Evolutionary conservation across 495 filamentous ascomycete genomes (phyloP), one percentile per base, ranked within the genome.

Genomic region (Jackrogersella multiformis): DNA sequence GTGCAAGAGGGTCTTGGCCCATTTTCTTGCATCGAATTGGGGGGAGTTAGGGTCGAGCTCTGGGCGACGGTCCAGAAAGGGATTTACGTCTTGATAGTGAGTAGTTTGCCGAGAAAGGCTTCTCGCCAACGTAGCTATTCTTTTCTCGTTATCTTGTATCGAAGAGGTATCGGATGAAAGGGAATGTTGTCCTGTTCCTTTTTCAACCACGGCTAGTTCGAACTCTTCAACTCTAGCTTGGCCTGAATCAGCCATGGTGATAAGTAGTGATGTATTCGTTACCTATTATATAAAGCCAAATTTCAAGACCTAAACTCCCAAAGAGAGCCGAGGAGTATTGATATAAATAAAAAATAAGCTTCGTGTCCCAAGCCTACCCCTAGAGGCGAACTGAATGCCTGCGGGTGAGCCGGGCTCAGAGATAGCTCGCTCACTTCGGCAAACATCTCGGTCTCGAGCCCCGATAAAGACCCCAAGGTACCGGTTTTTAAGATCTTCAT

Each of bases 391-490:
- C 42, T 23, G 6, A 6, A 7, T 23, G n/a, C 12, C 57, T 16
- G 26, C 38, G 15, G 5, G 36, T 12, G 13, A 4, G 12, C 58
- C 38, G 48, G 54, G 24, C 39, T 3, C 4, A 63, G 39, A 13
- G 15, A 23, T 26, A 39, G 5, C 20, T 20, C 20, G 59, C 51
- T 38, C n/a, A 39, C 30, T 36, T 55, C 59, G 59, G 59, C 0
- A 38, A 63, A 55, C 59, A 55, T 62, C 59, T 62, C 49, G 49
- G 59, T 62, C 59, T 62, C 49, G 49, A 49, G 15, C 38, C 34
- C 21, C 46, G 49, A 46, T 36, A 8, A 32, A 38, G 24, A 32
- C 9, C 23, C 12, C 13, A 41, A 51, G 35, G 39, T 21, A 6
- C 44, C 41, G 5, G 2, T 38, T 38, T 12, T 7, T 5, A 58